Evolutionary conservation across 2,329 filamentous ascomycete species (phyloP).

Genomic region (Anthostomella pinea): DNA sequence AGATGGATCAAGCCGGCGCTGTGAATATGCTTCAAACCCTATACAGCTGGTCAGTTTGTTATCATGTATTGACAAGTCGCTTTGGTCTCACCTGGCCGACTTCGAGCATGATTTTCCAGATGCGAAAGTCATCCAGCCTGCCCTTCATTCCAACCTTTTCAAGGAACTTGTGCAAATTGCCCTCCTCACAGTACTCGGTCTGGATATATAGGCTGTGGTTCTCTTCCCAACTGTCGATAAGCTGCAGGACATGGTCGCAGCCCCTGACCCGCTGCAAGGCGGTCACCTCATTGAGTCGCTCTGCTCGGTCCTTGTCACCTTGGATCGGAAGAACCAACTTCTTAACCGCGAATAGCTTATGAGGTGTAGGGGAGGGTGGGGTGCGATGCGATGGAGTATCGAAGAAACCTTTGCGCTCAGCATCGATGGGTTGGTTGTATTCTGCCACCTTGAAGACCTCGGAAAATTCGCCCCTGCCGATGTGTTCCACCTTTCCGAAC

Average conservation of each 20-base stretch:
- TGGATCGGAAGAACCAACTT: slow-evolving; percentile 80
- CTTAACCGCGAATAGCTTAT: slow-evolving; percentile 84
- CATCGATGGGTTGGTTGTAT: slow-evolving; percentile 35
- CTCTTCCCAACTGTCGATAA: slow-evolving; percentile 85
- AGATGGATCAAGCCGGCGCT: slow-evolving; percentile 82
- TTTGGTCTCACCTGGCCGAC: slow-evolving; percentile 65
- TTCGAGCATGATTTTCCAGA: slow-evolving; percentile 96
- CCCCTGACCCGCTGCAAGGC: slow-evolving; percentile 74
- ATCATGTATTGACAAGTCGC: neutral
- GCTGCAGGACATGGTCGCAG: slow-evolving; percentile 81
- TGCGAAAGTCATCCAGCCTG: slow-evolving; percentile 91
- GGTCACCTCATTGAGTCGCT: slow-evolving; percentile 79
- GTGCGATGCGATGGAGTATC: slow-evolving; percentile 47
- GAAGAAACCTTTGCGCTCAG: slow-evolving; percentile 41
- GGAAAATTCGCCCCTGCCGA: slow-evolving; percentile 91
- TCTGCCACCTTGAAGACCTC: slow-evolving; percentile 78
- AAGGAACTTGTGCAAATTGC: slow-evolving; percentile 83
- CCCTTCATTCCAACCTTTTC: slow-evolving; percentile 78
- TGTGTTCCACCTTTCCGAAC: slow-evolving; percentile 76
- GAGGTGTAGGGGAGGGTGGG: slow-evolving; percentile 52
- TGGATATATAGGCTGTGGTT: slow-evolving; percentile 89
- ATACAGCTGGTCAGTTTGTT: slow-evolving; percentile 6
- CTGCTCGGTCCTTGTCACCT: slow-evolving; percentile 75
- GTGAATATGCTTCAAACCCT: slow-evolving; percentile 91
- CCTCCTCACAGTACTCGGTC: slow-evolving; percentile 94